A percentile compares a stretch with the other conserved stretches of the same genome.
These are phyloP conservation scores for Aspergillus transmontanensis DNA, from an alignment of 2,329 filamentous ascomycete genomes.

Conservation along the genomic window DNA sequence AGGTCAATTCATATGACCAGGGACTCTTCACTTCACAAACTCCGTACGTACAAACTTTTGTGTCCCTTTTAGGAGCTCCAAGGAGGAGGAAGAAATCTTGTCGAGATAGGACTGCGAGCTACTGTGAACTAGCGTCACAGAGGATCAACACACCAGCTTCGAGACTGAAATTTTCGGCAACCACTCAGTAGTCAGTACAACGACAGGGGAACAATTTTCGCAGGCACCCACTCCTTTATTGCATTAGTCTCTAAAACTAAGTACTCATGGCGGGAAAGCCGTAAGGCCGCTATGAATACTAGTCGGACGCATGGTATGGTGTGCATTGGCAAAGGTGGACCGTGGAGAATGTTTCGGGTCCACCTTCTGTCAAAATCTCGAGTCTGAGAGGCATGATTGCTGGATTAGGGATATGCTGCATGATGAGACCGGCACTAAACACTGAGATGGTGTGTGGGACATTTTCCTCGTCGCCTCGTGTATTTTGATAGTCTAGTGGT, in stretches of 20 bases:
- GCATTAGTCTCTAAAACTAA: background rate
- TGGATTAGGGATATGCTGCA: background rate
- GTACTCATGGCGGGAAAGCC: background rate
- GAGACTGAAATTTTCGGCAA: background rate
- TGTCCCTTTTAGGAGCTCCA: background rate
- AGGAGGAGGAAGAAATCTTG: background rate
- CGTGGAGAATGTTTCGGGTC: background rate
- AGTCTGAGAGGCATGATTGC: background rate
- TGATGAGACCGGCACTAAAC: background rate
- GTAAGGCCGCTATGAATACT: background rate
- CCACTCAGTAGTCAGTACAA: background rate
- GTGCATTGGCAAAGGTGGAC: background rate
- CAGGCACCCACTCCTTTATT: constrained; percentile 4
- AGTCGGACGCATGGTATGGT: background rate
- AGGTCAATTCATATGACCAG: background rate
- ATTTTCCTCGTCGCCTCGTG: background rate
- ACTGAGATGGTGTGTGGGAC: background rate
- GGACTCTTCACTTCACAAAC: background rate
- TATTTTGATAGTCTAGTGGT: no score
- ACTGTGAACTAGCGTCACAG: background rate
- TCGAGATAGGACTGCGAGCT: background rate
- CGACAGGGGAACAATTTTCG: background rate
- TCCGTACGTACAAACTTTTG: background rate
- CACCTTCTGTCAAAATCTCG: background rate
- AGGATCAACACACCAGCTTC: background rate